A percentile compares a stretch with the other conserved stretches of the same genome.
phyloP scores from a whole-genome alignment of 768 basidiomycete species.

The Candolleomyces aberdarensis region DNA sequence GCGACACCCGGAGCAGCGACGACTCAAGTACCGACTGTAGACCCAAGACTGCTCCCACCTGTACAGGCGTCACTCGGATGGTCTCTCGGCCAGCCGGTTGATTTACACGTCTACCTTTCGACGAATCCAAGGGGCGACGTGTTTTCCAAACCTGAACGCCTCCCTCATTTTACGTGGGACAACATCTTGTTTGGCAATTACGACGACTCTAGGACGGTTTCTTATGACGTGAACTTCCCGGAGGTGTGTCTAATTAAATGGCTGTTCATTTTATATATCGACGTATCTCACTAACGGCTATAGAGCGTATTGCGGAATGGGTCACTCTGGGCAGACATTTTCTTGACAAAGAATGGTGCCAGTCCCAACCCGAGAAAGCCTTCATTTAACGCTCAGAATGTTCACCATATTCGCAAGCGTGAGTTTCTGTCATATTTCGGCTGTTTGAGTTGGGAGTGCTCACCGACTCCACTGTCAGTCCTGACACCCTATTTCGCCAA shows the following conservation, averaged over 20 bases:
- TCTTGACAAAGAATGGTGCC: constrained; percentile 62
- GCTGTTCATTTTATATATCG: background rate
- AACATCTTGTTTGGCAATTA: constrained; percentile 79
- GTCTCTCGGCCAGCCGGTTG: constrained; percentile 55
- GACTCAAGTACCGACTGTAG: constrained; percentile 26
- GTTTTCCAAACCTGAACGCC: constrained; percentile 47
- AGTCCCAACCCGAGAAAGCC: constrained; percentile 60
- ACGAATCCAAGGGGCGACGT: constrained; percentile 61
- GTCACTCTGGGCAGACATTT: constrained; percentile 81
- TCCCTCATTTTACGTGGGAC: constrained; percentile 74
- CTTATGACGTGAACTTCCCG: constrained; percentile 65
- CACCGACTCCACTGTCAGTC: constrained; percentile 40
- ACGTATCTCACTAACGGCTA: constrained; percentile 1
- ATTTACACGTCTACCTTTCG: constrained; percentile 74
- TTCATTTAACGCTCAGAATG: constrained; percentile 48
- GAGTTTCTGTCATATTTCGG: constrained; percentile 22
- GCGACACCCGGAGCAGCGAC: constrained; percentile 9
- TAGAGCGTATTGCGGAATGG: constrained; percentile 78
- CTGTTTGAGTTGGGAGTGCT: background rate
- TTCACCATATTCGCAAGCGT: constrained; percentile 79
- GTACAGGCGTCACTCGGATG: constrained; percentile 54
- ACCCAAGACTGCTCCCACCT: constrained; percentile 54
- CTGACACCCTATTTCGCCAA: constrained; percentile 83
- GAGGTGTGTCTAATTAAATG: constrained; percentile 39
- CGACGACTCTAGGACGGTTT: constrained; percentile 53